Evolutionary conservation across 2,329 filamentous ascomycete species (phyloP), one percentile per base, ranked within the genome.

Genomic region (Nannizziopsis arthrosporioides): DNA sequence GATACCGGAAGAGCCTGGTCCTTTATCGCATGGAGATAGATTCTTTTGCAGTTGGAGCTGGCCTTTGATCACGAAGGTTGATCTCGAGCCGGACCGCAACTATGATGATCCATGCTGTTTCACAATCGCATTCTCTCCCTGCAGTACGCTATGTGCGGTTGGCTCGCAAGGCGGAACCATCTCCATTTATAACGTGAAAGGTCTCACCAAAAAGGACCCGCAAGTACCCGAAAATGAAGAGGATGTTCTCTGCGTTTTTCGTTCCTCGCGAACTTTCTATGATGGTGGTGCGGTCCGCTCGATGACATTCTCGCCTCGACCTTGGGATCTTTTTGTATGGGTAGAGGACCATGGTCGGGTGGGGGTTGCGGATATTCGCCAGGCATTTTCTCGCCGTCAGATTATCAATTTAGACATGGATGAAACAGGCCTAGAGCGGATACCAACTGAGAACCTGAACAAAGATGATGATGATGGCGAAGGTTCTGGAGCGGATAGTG

Each of bases 301-400:
- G 52, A 93, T 96, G 84, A 76, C 83, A 1, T 98, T 98, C 62
- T 88, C 85, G 3, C 89, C 90, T 0, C 84, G 85, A 1, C 86
- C 89, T 0, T 90, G 83, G 72, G 90, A 95, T 61, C 76, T 98
- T 14, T 71, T 98, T 36, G 84, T 93, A 5, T 96, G 92, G 89
- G 85, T 88, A 7, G 92, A 98, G 65, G 85, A 94, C 58, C 82
- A 85, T 53, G 71, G 70, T 12, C 63, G 67, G 52, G 67, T 67
- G 39, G 71, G 70, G 6, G 56, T 73, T 49, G 68, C 69, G 30
- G 71, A 73, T 56, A 58, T 73, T 42, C 69, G 71, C 35, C 68
- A 68, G 50, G 59, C 58, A n/a, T 73, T 72, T 50, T 55, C 62
- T 27, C 65, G 70, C 42, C 61, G 68, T 44, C 70, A 73, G 53